Conservation (phyloP, 441 rosid genomes). For the Gossypium davidsonii region DNA sequence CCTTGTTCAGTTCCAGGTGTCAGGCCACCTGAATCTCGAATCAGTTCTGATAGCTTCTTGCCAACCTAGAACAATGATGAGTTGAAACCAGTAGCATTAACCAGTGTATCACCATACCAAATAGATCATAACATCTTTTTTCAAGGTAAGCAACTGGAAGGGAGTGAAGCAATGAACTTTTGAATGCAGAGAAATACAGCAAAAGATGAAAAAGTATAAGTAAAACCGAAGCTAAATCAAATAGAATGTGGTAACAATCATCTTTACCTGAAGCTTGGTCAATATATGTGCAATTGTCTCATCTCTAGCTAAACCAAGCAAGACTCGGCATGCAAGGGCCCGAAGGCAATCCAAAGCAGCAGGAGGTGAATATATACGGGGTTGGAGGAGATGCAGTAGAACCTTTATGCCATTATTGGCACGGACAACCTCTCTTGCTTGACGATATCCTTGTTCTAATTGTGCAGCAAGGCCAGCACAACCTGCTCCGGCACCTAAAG, state of each 20-base stretch:
- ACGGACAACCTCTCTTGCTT: slow-evolving; percentile 95
- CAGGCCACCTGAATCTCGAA: slow-evolving; percentile 90
- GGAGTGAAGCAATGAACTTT: background rate
- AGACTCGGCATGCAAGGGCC: slow-evolving; percentile 90
- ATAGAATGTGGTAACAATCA: background rate
- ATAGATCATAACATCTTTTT: background rate
- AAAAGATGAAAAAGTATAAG: background rate
- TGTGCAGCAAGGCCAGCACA: slow-evolving; percentile 98
- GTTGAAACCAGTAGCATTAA: slow-evolving; percentile 3
- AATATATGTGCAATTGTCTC: slow-evolving; percentile 92
- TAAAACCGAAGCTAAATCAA: background rate
- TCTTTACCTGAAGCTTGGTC: slow-evolving; percentile 88
- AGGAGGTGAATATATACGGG: slow-evolving; percentile 84
- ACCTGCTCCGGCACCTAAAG: slow-evolving; percentile 92
- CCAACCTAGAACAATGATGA: slow-evolving; percentile 62
- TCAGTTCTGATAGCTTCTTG: slow-evolving; percentile 87
- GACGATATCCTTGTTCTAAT: slow-evolving; percentile 94
- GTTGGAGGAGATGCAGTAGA: slow-evolving; percentile 92
- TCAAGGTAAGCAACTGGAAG: background rate
- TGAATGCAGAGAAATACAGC: background rate
- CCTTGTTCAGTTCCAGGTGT: slow-evolving; percentile 76
- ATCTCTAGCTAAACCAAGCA: slow-evolving; percentile 98
- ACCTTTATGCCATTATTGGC: slow-evolving; percentile 95
- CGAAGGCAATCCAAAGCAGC: slow-evolving; percentile 90
- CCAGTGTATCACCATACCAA: background rate